These are phyloP conservation scores for Apiotrichum akiyoshidainum DNA, from an alignment of 1,284 basidiomycete species.

Conservation along the genomic window DNA sequence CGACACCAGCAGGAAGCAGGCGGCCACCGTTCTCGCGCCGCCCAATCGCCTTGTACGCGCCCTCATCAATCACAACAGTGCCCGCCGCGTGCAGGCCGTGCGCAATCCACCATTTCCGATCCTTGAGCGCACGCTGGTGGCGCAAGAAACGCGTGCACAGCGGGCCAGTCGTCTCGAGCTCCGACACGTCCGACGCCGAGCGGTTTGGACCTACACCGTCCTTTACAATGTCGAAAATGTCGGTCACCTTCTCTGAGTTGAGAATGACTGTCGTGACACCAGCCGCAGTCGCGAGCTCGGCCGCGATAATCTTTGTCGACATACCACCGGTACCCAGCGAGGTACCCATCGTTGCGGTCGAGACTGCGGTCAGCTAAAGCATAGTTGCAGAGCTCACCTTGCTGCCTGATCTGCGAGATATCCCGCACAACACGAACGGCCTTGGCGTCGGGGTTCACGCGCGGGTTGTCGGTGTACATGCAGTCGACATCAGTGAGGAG, in stretches of 20 bases:
- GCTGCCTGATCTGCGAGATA: slow-evolving; percentile 71
- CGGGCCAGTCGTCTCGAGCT: slow-evolving; percentile 34
- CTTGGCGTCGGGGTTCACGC: slow-evolving; percentile 78
- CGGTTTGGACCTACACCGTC: slow-evolving; percentile 38
- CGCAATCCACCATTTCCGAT: slow-evolving; percentile 91
- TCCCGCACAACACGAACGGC: slow-evolving; percentile 79
- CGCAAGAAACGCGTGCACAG: slow-evolving; percentile 86
- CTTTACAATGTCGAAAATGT: slow-evolving; percentile 77
- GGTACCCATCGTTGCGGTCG: slow-evolving; percentile 85
- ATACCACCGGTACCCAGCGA: slow-evolving; percentile 95
- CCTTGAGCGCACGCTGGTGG: slow-evolving; percentile 69
- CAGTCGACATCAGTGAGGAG: slow-evolving; percentile 96
- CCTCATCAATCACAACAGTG: slow-evolving; percentile 73
- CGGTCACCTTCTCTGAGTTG: slow-evolving; percentile 72
- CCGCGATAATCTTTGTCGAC: slow-evolving; percentile 98
- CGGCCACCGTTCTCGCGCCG: slow-evolving; percentile 83
- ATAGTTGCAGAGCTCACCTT: slow-evolving; percentile 62
- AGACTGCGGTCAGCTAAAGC: slow-evolving; percentile 58
- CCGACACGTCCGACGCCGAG: slow-evolving; percentile 27
- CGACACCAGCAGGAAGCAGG: slow-evolving; percentile 82
- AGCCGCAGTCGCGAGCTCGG: slow-evolving; percentile 92
- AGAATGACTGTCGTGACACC: slow-evolving; percentile 93
- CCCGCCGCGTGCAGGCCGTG: slow-evolving; percentile 89
- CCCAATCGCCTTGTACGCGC: slow-evolving; percentile 81
- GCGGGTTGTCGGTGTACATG: slow-evolving; percentile 85